A percentile compares a stretch with the other conserved stretches of the same genome.
These are phyloP conservation scores for Cercospora sp. DNA, from an alignment of 2,329 filamentous ascomycete species.

Conservation along the genomic window DNA sequence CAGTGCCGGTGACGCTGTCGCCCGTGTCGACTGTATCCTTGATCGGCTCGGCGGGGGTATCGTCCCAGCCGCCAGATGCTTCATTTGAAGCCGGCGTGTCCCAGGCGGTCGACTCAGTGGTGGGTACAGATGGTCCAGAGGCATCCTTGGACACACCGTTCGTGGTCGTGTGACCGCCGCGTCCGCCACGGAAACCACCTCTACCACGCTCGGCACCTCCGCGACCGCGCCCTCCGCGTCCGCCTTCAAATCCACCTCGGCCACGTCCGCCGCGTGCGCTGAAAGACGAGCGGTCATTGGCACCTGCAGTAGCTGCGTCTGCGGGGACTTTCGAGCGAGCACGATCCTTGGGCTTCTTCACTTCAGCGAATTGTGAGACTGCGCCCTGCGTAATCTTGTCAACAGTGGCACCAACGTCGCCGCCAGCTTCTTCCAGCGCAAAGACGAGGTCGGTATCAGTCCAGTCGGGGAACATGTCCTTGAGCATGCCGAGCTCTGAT, in stretches of 20 bases:
- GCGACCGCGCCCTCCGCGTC: conserved; percentile 63
- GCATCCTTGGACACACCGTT: conserved; percentile 64
- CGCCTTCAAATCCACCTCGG: conserved; percentile 51
- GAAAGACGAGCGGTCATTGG: conserved; percentile 52
- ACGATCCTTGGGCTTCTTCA: conserved; percentile 76
- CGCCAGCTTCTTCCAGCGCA: conserved; percentile 83
- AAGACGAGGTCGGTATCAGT: conserved; percentile 92
- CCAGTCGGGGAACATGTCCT: conserved; percentile 94
- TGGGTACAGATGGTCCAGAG: conserved; percentile 61
- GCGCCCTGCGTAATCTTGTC: conserved; percentile 78
- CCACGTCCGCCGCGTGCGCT: conserved; percentile 44
- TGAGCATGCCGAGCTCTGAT: conserved; percentile 74
- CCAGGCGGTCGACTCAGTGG: conserved; percentile 68
- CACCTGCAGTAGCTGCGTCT: conserved; percentile 52
- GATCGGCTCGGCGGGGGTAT: conserved; percentile 20
- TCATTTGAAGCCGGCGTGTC: conserved; percentile 47
- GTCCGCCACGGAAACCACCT: conserved; percentile 57
- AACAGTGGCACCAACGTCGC: conserved; percentile 70
- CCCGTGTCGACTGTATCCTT: conserved; percentile 29
- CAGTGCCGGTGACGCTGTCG: conserved; percentile 49
- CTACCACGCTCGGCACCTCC: conserved; percentile 58
- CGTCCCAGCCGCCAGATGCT: conserved; percentile 32
- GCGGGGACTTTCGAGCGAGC: conserved; percentile 73
- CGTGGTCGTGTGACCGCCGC: conserved; percentile 60
- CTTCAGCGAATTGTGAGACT: conserved; percentile 81